A percentile compares a stretch with the other conserved stretches of the same genome.
Evolutionary conservation across 495 filamentous ascomycete genomes (phyloP).

Genomic region (Penicillium salamii): DNA sequence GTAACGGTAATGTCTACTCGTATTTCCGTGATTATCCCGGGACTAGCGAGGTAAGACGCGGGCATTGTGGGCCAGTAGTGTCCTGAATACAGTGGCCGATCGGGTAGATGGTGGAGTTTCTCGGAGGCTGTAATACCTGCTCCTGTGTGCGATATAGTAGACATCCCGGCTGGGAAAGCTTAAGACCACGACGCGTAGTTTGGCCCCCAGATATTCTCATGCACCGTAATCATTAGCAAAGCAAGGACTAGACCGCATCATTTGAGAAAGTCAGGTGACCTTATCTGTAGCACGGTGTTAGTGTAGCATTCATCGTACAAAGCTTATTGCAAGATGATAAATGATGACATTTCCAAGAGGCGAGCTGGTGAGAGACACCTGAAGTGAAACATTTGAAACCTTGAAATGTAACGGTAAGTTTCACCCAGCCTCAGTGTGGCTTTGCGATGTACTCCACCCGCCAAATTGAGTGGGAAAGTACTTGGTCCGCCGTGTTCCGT

Average conservation of each 20-base stretch:
- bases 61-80: constrained; percentile 23
- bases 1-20: constrained; percentile 22
- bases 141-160: constrained; percentile 11
- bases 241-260: too few relatives aligned
- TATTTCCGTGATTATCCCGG: constrained; percentile 8
- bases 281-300: constrained; percentile 14
- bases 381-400: constrained; percentile 1
- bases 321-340: not conserved
- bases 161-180: constrained; percentile 20
- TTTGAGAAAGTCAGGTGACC: constrained; percentile 14
- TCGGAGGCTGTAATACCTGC: constrained; percentile 11
- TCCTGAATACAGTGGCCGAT: constrained; percentile 19
- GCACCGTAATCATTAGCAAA: too few relatives aligned
- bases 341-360: not conserved
- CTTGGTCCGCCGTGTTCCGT: constrained; percentile 9
- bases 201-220: constrained; percentile 19
- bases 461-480: constrained; percentile 4
- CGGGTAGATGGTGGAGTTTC: constrained; percentile 26
- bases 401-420: constrained; percentile 7
- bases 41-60: constrained; percentile 25
- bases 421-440: constrained; percentile 11
- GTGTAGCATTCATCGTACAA: not conserved
- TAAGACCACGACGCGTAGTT: constrained; percentile 26
- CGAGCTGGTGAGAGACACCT: constrained; percentile 2
- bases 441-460: constrained; percentile 3